phyloP scores from a whole-genome alignment of 202 grass and related monocot genomes.

The Schoenoplectus tabernaemontani region DNA sequence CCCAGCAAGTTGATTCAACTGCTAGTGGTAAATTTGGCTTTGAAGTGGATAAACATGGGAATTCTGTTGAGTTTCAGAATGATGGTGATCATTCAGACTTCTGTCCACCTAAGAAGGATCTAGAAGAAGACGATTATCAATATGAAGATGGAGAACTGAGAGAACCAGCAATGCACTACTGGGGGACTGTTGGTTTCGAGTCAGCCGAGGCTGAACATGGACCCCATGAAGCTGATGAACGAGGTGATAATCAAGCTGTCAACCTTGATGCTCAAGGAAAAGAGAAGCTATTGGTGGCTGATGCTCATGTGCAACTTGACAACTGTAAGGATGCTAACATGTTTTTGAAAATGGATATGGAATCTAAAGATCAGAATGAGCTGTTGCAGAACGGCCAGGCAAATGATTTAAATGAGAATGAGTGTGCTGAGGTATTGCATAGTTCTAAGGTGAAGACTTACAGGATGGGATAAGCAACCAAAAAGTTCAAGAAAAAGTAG shows the following conservation, averaged over 20 bases:
- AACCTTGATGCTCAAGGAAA: slow-evolving; percentile 19
- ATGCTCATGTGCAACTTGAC: slow-evolving; percentile 16
- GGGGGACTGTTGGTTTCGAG: slow-evolving; percentile 46
- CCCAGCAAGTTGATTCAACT: not conserved
- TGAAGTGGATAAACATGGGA: not conserved
- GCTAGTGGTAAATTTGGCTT: not conserved
- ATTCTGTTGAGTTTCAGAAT: not conserved
- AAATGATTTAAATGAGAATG: slow-evolving; percentile 32
- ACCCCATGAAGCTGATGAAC: slow-evolving; percentile 32
- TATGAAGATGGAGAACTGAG: slow-evolving; percentile 96
- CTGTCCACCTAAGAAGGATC: slow-evolving; percentile 24
- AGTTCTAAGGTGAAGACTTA: slow-evolving; percentile 41
- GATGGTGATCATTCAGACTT: not conserved
- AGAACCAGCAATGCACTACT: slow-evolving; percentile 44
- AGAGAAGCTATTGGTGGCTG: slow-evolving; percentile 18
- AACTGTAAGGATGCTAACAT: slow-evolving; percentile 17
- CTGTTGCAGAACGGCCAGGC: slow-evolving; percentile 5
- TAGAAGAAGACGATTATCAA: slow-evolving; percentile 89
- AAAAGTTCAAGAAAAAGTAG: slow-evolving; percentile 33
- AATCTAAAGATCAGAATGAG: not conserved
- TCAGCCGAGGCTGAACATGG: slow-evolving; percentile 37
- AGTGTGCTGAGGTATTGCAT: slow-evolving; percentile 28
- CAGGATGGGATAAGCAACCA: slow-evolving; percentile 70
- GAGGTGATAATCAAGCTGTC: slow-evolving; percentile 31
- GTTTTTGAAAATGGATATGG: slow-evolving; percentile 10